Conservation (phyloP, 164 flowering plant species). For the Piper betle region DNA sequence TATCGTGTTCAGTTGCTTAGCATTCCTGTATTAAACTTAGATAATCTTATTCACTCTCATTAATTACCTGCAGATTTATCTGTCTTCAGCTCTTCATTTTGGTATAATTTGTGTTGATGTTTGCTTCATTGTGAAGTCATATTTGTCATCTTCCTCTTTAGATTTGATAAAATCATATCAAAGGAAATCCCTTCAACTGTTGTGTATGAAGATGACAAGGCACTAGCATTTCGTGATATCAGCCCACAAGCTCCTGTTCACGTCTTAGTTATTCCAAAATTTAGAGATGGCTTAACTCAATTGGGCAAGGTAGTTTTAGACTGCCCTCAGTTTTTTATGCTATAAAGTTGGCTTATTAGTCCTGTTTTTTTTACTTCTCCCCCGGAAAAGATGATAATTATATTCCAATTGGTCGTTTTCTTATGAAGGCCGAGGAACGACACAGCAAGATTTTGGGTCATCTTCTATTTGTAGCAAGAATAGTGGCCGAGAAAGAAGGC, state of each 20-base stretch:
- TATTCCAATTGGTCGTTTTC: not conserved
- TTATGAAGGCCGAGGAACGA: slow-evolving; percentile 49
- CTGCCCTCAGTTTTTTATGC: not conserved
- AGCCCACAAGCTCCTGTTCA: slow-evolving; percentile 93
- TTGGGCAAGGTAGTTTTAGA: slow-evolving; percentile 47
- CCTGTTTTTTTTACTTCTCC: no score
- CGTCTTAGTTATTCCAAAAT: slow-evolving; percentile 76
- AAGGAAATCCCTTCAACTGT: slow-evolving; percentile 83
- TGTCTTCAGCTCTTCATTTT: not conserved
- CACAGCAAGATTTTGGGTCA: slow-evolving; percentile 66
- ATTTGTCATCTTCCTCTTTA: slow-evolving; percentile 11
- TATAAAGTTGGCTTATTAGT: not conserved
- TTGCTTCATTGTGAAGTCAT: not conserved
- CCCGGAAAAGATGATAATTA: no score
- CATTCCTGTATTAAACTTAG: not conserved
- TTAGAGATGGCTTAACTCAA: slow-evolving; percentile 67
- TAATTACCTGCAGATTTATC: no score
- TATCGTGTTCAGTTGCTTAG: slow-evolving; percentile 1
- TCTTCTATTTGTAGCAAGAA: slow-evolving; percentile 65
- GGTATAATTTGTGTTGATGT: not conserved
- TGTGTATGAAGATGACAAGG: slow-evolving; percentile 89
- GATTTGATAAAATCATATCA: slow-evolving; percentile 91
- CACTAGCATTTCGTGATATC: slow-evolving; percentile 80
- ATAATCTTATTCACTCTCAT: no score
- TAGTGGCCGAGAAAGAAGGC: slow-evolving; percentile 92